A percentile compares a stretch with the other conserved stretches of the same genome.
Conservation (phyloP, 257 asterid genomes). For the Solanum dulcamara region DNA sequence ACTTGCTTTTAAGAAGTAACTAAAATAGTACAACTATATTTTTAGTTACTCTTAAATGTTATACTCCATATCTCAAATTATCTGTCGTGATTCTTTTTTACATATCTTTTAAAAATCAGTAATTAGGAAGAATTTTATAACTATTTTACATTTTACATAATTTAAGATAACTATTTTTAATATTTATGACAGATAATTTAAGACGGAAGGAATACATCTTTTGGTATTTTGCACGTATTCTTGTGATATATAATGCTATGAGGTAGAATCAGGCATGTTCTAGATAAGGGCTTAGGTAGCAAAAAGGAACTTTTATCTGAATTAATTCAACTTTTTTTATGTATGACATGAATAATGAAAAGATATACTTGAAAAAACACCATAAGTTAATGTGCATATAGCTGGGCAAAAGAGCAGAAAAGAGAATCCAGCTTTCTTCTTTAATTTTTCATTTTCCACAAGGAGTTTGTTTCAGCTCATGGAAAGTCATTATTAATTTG, state of each 20-base stretch:
- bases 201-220: background rate
- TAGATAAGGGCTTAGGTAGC: background rate
- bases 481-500: background rate
- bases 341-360: background rate
- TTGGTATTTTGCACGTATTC: background rate
- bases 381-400: background rate
- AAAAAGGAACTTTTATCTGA: background rate
- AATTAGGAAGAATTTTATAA: too few relatives aligned
- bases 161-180: too few relatives aligned
- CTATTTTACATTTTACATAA: too few relatives aligned
- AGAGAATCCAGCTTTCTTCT: too few relatives aligned
- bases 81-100: background rate
- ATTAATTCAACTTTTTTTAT: background rate
- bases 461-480: too few relatives aligned
- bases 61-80: background rate
- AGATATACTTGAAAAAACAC: background rate
- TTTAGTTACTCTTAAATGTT: too few relatives aligned
- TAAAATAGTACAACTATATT: too few relatives aligned
- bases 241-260: background rate
- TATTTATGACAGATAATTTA: too few relatives aligned
- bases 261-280: background rate
- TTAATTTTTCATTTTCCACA: too few relatives aligned
- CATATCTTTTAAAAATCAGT: too few relatives aligned
- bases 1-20: too few relatives aligned
- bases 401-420: background rate